A percentile compares a stretch with the other conserved stretches of the same genome.
These are phyloP conservation scores for Blastocystis sp. DNA, from an alignment of 352 stramenopile species.

Conservation along the genomic window DNA sequence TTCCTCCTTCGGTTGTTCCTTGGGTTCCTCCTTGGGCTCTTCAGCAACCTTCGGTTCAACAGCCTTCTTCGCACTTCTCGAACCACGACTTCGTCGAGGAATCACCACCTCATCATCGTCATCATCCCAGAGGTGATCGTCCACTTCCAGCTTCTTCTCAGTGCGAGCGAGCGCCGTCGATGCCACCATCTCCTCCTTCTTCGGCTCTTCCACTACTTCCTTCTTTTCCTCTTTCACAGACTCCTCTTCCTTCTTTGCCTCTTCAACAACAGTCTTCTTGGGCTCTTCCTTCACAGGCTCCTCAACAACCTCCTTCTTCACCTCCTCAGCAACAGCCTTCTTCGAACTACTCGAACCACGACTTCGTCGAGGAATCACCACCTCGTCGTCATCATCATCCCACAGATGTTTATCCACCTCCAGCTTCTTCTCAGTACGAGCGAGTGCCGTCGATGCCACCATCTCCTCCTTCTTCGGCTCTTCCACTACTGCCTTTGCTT, in stretches of 20 bases:
- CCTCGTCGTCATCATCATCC: slow-evolving; percentile 31
- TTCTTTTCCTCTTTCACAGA: not conserved
- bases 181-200: not conserved
- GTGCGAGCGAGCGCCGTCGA: slow-evolving; percentile 26
- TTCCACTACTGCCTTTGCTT: not conserved
- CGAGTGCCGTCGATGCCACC: not conserved
- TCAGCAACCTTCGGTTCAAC: not conserved
- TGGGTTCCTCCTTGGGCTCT: not conserved
- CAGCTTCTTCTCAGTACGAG: slow-evolving; percentile 26
- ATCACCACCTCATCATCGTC: not conserved
- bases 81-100: not conserved
- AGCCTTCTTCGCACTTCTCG: not conserved
- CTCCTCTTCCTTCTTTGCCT: not conserved
- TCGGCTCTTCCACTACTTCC: not conserved
- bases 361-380: not conserved
- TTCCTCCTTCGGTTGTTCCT: not conserved
- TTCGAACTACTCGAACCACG: no score
- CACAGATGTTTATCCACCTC: slow-evolving; percentile 34
- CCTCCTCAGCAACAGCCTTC: not conserved
- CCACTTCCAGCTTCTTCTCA: slow-evolving; percentile 13
- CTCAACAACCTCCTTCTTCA: no score
- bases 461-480: not conserved
- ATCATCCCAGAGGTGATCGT: slow-evolving; percentile 40
- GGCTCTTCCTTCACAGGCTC: no score
- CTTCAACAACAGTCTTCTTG: not conserved